phyloP scores from a whole-genome alignment of 352 stramenopile genomes.

The Saprolegnia diclina region DNA sequence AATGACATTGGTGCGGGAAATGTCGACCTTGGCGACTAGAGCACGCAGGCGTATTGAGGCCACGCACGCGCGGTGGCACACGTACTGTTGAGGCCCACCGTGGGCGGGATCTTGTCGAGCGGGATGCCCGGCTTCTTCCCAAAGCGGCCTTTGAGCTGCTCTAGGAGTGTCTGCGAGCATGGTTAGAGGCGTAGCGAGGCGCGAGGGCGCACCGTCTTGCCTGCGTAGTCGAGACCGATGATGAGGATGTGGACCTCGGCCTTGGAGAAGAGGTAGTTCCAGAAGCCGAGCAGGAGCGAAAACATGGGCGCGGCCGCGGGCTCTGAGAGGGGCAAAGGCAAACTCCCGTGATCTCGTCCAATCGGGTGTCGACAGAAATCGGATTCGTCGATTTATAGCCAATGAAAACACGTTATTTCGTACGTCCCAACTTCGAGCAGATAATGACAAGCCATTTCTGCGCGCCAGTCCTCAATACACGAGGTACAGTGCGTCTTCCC shows the following conservation, averaged over 20 bases:
- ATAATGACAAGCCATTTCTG: too few species aligned
- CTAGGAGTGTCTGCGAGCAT: slow-evolving; percentile 66
- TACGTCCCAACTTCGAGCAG: too few species aligned
- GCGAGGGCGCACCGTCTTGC: slow-evolving; percentile 85
- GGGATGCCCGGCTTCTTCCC: slow-evolving; percentile 84
- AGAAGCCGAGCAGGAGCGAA: slow-evolving; percentile 75
- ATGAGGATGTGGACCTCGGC: slow-evolving; percentile 89
- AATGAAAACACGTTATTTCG: too few species aligned
- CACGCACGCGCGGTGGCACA: background rate
- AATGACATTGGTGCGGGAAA: slow-evolving; percentile 79
- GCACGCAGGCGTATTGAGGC: background rate
- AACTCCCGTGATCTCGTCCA: background rate
- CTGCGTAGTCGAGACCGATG: slow-evolving; percentile 87
- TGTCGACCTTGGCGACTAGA: slow-evolving; percentile 72
- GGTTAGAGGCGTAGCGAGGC: background rate
- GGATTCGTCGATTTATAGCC: too few species aligned
- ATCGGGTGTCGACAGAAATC: too few species aligned
- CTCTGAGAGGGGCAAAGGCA: background rate
- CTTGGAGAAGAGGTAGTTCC: slow-evolving; percentile 80
- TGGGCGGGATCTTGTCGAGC: slow-evolving; percentile 88
- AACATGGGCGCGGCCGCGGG: slow-evolving; percentile 47
- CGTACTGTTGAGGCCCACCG: slow-evolving; percentile 86
- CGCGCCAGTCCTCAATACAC: too few species aligned
- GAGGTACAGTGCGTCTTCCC: too few species aligned
- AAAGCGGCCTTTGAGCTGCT: slow-evolving; percentile 88